Evolutionary conservation across 768 basidiomycete species (phyloP).

Genomic region (Suillus alpinus): DNA sequence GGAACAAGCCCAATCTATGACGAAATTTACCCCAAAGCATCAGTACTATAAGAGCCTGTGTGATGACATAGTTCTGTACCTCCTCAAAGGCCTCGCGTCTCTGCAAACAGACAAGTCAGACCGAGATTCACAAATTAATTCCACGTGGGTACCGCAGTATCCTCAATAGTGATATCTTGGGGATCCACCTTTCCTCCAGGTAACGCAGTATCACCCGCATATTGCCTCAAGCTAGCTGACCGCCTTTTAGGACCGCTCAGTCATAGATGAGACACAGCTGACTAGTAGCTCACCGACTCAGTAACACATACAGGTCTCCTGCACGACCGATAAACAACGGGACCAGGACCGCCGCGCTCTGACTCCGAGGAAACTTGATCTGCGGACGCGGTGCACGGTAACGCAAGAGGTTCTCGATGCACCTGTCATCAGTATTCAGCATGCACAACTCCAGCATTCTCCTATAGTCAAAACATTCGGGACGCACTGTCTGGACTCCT

Average conservation of each 20-base stretch:
- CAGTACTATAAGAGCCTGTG: not conserved
- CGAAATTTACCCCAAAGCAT: not conserved
- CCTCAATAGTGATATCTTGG: constrained; percentile 66
- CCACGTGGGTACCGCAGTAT: constrained; percentile 64
- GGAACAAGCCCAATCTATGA: constrained; percentile 77
- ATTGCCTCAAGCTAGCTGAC: constrained; percentile 66
- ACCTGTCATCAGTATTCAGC: constrained; percentile 12
- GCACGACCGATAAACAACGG: constrained; percentile 81
- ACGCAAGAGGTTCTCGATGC: constrained; percentile 23
- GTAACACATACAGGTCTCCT: constrained; percentile 81
- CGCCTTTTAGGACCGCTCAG: constrained; percentile 45
- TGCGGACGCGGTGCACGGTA: constrained; percentile 25
- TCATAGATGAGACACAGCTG: not conserved
- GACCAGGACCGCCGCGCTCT: constrained; percentile 75
- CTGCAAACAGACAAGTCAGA: constrained; percentile 34
- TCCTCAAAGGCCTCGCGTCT: constrained; percentile 90
- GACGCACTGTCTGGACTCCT: constrained; percentile 24
- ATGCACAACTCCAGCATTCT: not conserved
- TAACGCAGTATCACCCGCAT: constrained; percentile 85
- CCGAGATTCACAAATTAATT: not conserved
- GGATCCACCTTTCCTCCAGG: constrained; percentile 83
- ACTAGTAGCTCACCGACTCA: constrained; percentile 63
- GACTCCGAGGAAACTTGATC: constrained; percentile 50
- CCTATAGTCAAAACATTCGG: not conserved
- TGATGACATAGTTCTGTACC: constrained; percentile 36